A percentile compares a stretch with the other conserved stretches of the same genome.
Conservation (phyloP, 169 alveolate genomes). For the Cardiosporidium cionae region DNA sequence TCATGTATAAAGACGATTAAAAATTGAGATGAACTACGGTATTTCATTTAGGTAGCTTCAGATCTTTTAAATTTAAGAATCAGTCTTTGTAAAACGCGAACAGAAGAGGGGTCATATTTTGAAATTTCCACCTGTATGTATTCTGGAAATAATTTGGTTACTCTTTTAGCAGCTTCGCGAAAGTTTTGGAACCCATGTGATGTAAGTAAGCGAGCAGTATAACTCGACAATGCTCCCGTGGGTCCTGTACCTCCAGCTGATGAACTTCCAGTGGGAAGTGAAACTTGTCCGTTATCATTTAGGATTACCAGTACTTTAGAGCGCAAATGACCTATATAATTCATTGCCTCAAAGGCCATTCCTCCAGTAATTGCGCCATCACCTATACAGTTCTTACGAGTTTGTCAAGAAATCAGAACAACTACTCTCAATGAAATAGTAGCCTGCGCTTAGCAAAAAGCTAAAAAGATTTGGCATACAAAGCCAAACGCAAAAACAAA, state of each 20-base stretch:
- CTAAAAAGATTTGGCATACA: too few species aligned
- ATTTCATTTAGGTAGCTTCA: too few species aligned
- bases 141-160: neutral
- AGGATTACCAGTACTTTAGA: slow-evolving; percentile 57
- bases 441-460: too few species aligned
- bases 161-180: neutral
- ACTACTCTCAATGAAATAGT: too few species aligned
- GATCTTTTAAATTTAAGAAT: too few species aligned
- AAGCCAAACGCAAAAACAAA: too few species aligned
- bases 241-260: slow-evolving; percentile 27
- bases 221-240: slow-evolving; percentile 21
- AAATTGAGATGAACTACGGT: too few species aligned
- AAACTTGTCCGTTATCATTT: slow-evolving; percentile 73
- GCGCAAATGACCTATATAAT: slow-evolving; percentile 56
- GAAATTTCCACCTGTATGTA: neutral
- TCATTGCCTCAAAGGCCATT: slow-evolving; percentile 75
- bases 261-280: slow-evolving; percentile 58
- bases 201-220: slow-evolving; percentile 18
- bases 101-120: too few species aligned
- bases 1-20: too few species aligned
- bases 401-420: too few species aligned
- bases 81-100: too few species aligned
- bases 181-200: neutral
- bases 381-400: too few species aligned
- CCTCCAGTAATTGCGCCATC: slow-evolving; percentile 83